Percentiles rank a stretch among this genome's conserved stretches.
phyloP scores from a whole-genome alignment of 768 basidiomycete genomes.

The Cubamyces sp. region DNA sequence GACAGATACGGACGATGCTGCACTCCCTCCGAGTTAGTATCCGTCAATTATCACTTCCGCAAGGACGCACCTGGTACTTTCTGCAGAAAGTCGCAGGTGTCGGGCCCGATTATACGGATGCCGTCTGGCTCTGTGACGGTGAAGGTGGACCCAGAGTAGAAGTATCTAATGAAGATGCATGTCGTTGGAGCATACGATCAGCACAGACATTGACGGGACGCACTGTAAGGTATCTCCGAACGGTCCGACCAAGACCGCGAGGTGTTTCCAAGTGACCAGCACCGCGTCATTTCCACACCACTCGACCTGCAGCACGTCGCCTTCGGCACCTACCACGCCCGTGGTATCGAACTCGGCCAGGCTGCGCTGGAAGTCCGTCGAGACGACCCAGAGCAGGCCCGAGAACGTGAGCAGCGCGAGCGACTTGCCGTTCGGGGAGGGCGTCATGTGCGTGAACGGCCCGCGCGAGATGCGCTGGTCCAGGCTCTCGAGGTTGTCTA shows the following conservation, averaged over 20 bases:
- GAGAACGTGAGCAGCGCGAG: conserved; percentile 79
- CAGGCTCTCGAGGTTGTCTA: conserved; percentile 87
- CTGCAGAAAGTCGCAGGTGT: conserved; percentile 86
- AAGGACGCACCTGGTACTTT: conserved; percentile 80
- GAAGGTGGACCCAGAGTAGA: conserved; percentile 74
- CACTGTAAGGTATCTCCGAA: conserved; percentile 86
- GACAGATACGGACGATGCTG: conserved; percentile 79
- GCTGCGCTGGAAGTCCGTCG: conserved; percentile 86
- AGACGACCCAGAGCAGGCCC: conserved; percentile 90
- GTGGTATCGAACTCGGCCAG: conserved; percentile 86
- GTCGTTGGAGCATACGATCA: conserved; percentile 7
- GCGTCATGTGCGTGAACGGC: conserved; percentile 84
- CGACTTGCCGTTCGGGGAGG: conserved; percentile 94
- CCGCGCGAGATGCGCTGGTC: conserved; percentile 90
- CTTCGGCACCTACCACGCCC: conserved; percentile 55
- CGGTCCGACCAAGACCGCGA: conserved; percentile 88
- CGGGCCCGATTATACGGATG: conserved; percentile 78
- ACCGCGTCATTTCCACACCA: conserved; percentile 99
- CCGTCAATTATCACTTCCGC: not conserved
- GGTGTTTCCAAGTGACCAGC: conserved; percentile 77
- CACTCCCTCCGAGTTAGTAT: not conserved
- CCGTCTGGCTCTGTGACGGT: conserved; percentile 90
- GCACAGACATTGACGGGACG: conserved; percentile 36
- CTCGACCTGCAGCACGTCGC: conserved; percentile 69
- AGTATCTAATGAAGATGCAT: conserved; percentile 56